Percentiles rank a stretch among this genome's conserved stretches.
Evolutionary conservation across 306 rosid species (phyloP).

Genomic region (Trichosanthes cucumerina): DNA sequence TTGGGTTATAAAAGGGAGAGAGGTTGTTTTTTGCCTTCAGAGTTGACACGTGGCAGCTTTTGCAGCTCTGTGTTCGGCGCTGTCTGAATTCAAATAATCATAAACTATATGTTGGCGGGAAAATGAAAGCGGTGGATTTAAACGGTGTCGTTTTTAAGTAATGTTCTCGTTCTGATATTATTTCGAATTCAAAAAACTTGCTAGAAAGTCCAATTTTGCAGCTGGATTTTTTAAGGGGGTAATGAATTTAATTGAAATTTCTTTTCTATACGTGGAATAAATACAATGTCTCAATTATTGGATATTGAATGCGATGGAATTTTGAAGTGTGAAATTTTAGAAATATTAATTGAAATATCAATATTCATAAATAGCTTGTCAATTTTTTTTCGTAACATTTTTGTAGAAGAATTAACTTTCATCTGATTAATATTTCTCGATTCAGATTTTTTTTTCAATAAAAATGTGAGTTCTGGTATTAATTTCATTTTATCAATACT

Average conservation of each 20-base stretch:
- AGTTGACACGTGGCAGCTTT: constrained; percentile 39
- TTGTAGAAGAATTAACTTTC: no score
- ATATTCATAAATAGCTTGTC: neutral
- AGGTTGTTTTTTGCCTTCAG: neutral
- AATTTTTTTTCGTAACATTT: no score
- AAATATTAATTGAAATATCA: neutral
- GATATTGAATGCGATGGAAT: neutral
- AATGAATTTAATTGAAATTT: neutral
- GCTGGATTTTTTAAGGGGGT: neutral
- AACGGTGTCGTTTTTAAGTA: neutral
- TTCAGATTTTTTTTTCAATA: no score
- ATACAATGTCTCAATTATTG: neutral
- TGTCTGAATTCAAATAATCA: constrained; percentile 42
- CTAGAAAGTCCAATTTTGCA: neutral
- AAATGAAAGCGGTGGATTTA: neutral
- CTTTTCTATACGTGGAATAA: neutral
- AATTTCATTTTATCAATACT: no score
- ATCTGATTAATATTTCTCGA: no score
- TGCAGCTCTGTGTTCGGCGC: constrained; percentile 27
- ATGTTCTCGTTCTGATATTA: neutral
- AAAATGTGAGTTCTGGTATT: no score
- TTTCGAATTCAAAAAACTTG: neutral
- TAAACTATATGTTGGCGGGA: constrained; percentile 2
- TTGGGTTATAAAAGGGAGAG: neutral
- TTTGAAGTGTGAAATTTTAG: neutral